Base-by-base conservation (phyloP, 2,329 filamentous ascomycete genomes). In the Diaporthe citri region DNA sequence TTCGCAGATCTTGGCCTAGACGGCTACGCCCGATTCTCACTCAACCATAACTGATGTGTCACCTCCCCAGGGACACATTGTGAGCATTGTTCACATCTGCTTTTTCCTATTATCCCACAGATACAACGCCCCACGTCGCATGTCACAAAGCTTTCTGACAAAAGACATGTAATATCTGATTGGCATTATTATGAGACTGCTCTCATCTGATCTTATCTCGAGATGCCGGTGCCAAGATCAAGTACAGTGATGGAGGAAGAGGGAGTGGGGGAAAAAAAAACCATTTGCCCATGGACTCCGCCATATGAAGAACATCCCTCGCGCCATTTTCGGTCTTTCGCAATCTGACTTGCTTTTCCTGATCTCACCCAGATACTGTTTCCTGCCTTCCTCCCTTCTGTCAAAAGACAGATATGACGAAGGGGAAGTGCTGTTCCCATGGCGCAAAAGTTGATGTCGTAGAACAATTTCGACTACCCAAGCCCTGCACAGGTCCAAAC, bases 131-230 rank as follows among this genome's bases (percentile, higher is more conserved):
- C 15, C 22, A 62, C 17, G 31, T 62, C 34, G 56, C 70, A 41
- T 31, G 34, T 51, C 46, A 52, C 41, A 43, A n/a, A 20, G 20
- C 2, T 22, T 43, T 25, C 2, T 28, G 25, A 59, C 57, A 39
- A 28, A 41, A 62, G 73, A 72, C 43, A 67, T 36, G 73, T 62
- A 62, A 69, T 71, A 57, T 64, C 34, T 72, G 71, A 55, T 69
- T 69, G 59, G 51, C 31, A 64, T 74, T 56, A 66, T 52, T 46
- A 52, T 41, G 71, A 74, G 74, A 75, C 71, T 64, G 60, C n/a
- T 56, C 74, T 73, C 39, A 39, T 51, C 31, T 31, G 56, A 41
- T 62, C 62, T 41, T 62, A 60, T 62, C 48, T 71, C 46, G 64
- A 64, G 34, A 64, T 64, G 51, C 43, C 48, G 39, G 69, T 51